Base-by-base conservation (phyloP, 306 rosid species). In the Abrus precatorius region DNA sequence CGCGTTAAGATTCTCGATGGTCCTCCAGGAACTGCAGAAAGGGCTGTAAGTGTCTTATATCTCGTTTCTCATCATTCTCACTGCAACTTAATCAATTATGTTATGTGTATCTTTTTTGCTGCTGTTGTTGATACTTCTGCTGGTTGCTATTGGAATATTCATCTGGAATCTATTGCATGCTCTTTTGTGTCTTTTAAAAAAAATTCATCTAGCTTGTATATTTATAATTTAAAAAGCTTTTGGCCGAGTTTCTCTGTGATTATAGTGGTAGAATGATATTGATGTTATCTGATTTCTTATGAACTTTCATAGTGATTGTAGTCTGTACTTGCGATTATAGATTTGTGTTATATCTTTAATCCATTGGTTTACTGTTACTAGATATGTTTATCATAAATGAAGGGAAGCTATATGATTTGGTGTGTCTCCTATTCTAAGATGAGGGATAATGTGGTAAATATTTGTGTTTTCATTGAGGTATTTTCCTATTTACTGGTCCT, bases 1-100 rank as follows among this genome's bases (percentile, higher is more conserved):
- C 97, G 99, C 30, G 87, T 96, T 75, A 93, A 96, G 75, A 96
- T 93, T 87, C 98, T 96, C 43, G 99, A 96, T 64, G 99, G 98
- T 71, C 99, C 98, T 71, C 93, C 99, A 0, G 98, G 99, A 80
- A 93, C 98, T 69, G 86, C 97, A 2, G 98, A 96, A 83, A 89
- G 99, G 84, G 99, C 98, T 63, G 99, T 93, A 91, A 96, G 98
- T 96, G 9, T 80, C 9, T 27, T 65, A 27, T 72, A 29, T 6
- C 60, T 9, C 10, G 32, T 65, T 79, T 68, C 28, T 14, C 13
- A 20, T 67, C 56, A 32, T 59, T 12, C 28, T 32, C 34, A 14
- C 12, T 3, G 9, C 20, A 52, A 33, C 41, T 75, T 50, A 63
- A 3, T 75, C 48, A 61, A 8, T 73, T 67, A 38, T 30, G 57